Percentiles rank a stretch among this genome's conserved stretches.
phyloP scores from a whole-genome alignment of 805 yeast genomes.

The Jamesozyma hellenica region DNA sequence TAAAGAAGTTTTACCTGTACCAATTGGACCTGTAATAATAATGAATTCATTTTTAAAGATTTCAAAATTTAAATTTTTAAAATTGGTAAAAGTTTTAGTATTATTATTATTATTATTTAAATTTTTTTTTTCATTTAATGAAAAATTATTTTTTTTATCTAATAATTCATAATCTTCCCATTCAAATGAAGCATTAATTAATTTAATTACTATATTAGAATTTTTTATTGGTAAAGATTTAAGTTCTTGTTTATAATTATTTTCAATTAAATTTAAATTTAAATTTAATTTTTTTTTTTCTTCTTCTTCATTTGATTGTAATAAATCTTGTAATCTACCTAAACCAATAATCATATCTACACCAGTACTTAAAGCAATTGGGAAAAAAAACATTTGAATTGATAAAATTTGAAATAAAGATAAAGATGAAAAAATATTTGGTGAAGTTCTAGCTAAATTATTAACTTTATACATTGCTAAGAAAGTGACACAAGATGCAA shows the following conservation, averaged over 20 bases:
- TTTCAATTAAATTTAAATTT: no score
- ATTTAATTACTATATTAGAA: slow-evolving; percentile 36
- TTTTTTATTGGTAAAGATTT: slow-evolving; percentile 13
- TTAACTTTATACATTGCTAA: slow-evolving; percentile 38
- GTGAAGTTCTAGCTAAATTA: slow-evolving; percentile 38
- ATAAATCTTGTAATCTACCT: slow-evolving; percentile 43
- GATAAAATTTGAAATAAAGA: slow-evolving; percentile 56
- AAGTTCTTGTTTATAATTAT: slow-evolving; percentile 5
- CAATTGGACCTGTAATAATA: slow-evolving; percentile 54
- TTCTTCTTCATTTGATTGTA: slow-evolving; percentile 37
- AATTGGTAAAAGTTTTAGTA: slow-evolving; percentile 32
- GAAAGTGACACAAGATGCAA: slow-evolving; percentile 60
- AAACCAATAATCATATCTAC: slow-evolving; percentile 60
- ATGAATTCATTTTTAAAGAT: slow-evolving; percentile 60
- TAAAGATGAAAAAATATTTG: slow-evolving; percentile 58
- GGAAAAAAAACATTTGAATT: slow-evolving; percentile 56
- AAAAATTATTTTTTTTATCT: slow-evolving; percentile 9
- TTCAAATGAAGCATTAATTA: slow-evolving; percentile 47
- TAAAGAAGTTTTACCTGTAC: slow-evolving; percentile 72
- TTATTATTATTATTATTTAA: slow-evolving; percentile 2
- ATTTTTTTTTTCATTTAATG: background rate
- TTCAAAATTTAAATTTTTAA: slow-evolving; percentile 39
- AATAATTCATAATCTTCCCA: slow-evolving; percentile 50
- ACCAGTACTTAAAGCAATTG: slow-evolving; percentile 57
- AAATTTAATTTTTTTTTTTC: no score